Percentiles rank a stretch among this genome's conserved stretches.
phyloP scores from a whole-genome alignment of 2,329 filamentous ascomycete genomes.

The Nigrospora oryzae region DNA sequence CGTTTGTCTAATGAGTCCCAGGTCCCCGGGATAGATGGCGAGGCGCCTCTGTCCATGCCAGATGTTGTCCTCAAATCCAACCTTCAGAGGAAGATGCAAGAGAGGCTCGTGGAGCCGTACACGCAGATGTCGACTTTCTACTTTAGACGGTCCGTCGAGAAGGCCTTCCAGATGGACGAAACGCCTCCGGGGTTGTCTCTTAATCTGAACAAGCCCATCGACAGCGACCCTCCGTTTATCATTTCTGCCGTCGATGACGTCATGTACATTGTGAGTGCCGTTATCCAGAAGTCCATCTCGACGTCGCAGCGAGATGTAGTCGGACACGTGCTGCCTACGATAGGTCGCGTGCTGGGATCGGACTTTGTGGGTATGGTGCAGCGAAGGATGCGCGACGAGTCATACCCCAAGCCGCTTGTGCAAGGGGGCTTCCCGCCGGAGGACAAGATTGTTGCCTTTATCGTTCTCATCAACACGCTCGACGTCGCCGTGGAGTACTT shows the following conservation, averaged over 20 bases:
- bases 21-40: conserved; percentile 41
- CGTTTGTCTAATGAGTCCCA: conserved; percentile 25
- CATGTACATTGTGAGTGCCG: conserved; percentile 97
- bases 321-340: conserved; percentile 66
- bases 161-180: conserved; percentile 95
- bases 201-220: conserved; percentile 61
- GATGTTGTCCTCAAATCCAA: conserved; percentile 71
- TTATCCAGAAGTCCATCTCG: conserved; percentile 76
- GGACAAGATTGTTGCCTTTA: conserved; percentile 78
- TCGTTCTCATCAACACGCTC: conserved; percentile 91
- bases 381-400: conserved; percentile 94
- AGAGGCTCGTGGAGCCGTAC: conserved; percentile 71
- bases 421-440: conserved; percentile 81
- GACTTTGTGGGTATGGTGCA: conserved; percentile 98
- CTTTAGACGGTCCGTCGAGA: conserved; percentile 91
- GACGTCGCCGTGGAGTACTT: conserved; percentile 90
- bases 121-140: conserved; percentile 93
- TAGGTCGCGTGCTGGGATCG: conserved; percentile 71
- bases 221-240: conserved; percentile 79
- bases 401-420: conserved; percentile 72
- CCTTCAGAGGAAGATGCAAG: conserved; percentile 68
- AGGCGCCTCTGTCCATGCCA: conserved; percentile 56
- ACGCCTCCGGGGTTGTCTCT: conserved; percentile 72
- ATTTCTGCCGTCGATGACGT: conserved; percentile 95
- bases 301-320: conserved; percentile 78